These are phyloP conservation scores for Plasmodium knowlesi DNA, from an alignment of 169 alveolate genomes.

Conservation along the genomic window DNA sequence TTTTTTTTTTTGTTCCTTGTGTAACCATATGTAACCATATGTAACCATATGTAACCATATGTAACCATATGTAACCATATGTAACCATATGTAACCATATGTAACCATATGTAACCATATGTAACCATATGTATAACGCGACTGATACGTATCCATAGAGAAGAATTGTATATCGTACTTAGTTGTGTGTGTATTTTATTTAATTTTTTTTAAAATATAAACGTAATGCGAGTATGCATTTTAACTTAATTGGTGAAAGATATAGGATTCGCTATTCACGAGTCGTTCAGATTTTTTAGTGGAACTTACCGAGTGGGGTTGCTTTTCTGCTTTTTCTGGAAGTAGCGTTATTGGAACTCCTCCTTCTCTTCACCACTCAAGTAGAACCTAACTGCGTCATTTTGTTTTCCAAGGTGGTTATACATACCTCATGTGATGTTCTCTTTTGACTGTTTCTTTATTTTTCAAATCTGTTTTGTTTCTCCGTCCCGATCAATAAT, in stretches of 20 bases:
- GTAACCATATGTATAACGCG: background rate
- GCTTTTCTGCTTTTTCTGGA: background rate
- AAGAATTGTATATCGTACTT: background rate
- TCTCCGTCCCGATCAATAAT: background rate
- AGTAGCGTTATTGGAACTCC: background rate
- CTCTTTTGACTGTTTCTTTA: background rate
- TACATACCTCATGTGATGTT: background rate
- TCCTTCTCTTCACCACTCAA: background rate
- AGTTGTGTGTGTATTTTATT: background rate
- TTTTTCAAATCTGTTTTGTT: background rate
- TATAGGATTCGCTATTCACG: background rate
- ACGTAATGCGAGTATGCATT: background rate
- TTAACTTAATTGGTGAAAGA: background rate
- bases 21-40: too few species aligned
- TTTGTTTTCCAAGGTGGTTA: background rate
- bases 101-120: too few species aligned
- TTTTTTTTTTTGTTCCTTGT: background rate
- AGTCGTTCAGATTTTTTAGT: background rate
- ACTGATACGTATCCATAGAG: background rate
- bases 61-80: too few species aligned
- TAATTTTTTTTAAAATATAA: too few species aligned
- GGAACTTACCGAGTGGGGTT: background rate
- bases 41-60: too few species aligned
- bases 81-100: too few species aligned
- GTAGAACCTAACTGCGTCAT: background rate